Conservation (phyloP, 257 asterid genomes). For the Nicotiana benthamiana region DNA sequence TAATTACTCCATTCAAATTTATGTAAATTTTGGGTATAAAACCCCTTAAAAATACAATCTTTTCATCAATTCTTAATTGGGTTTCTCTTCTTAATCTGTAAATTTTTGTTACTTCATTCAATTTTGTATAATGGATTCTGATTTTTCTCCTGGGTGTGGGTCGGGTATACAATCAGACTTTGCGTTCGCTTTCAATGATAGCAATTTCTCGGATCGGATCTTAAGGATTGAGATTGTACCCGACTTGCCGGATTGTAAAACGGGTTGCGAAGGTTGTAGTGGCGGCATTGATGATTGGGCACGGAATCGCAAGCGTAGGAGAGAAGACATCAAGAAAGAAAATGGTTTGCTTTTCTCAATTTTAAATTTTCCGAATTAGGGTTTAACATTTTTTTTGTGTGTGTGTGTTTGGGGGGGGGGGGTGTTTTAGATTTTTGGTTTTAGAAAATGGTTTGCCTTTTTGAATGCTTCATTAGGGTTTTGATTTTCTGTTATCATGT, state of each 20-base stretch:
- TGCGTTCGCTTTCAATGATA: not conserved
- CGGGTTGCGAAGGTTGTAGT: not conserved
- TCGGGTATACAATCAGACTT: not conserved
- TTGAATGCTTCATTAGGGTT: too few relatives aligned
- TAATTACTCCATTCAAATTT: not conserved
- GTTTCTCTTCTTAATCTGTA: not conserved
- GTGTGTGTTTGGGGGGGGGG: too few relatives aligned
- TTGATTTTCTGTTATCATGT: too few relatives aligned
- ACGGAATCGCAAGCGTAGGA: not conserved
- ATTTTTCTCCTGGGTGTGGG: conserved; percentile 14
- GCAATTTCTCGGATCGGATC: not conserved
- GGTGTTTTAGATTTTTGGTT: too few relatives aligned
- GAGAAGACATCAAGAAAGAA: not conserved
- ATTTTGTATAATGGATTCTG: conserved; percentile 18
- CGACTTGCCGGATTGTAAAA: not conserved
- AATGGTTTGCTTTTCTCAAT: not conserved
- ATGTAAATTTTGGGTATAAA: not conserved
- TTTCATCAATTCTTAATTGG: not conserved
- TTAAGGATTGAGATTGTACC: not conserved
- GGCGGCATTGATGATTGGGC: not conserved
- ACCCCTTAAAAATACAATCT: not conserved
- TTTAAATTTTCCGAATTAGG: too few relatives aligned
- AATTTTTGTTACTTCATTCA: too few relatives aligned
- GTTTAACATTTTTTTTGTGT: too few relatives aligned
- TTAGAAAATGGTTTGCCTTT: too few relatives aligned